Conservation (phyloP, 2,329 filamentous ascomycete species). For the Neonectria faginata region DNA sequence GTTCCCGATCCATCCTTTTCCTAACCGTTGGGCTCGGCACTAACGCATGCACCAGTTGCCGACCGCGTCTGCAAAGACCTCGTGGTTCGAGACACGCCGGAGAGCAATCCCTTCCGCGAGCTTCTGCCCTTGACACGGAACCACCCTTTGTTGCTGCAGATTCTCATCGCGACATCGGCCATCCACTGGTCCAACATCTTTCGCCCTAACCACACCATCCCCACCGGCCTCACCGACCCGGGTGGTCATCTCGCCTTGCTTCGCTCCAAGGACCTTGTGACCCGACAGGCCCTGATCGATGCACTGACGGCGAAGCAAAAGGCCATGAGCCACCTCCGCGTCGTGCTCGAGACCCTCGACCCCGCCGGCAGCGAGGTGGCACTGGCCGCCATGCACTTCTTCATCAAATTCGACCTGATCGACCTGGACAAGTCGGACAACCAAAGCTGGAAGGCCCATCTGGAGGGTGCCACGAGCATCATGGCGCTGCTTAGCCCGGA, state of each 20-base stretch:
- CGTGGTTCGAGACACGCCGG: constrained; percentile 60
- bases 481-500: constrained; percentile 52
- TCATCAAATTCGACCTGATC: constrained; percentile 64
- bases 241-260: constrained; percentile 53
- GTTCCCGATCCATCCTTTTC: constrained; percentile 9
- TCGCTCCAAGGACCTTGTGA: constrained; percentile 53
- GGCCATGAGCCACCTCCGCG: constrained; percentile 58
- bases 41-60: constrained; percentile 53
- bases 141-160: constrained; percentile 60
- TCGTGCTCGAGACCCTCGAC: constrained; percentile 54
- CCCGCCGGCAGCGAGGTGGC: constrained; percentile 59
- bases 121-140: constrained; percentile 60
- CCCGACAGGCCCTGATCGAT: constrained; percentile 57
- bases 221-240: constrained; percentile 49
- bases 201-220: constrained; percentile 49
- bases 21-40: constrained; percentile 32
- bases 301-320: constrained; percentile 60
- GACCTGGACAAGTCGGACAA: constrained; percentile 57
- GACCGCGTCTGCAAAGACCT: constrained; percentile 66
- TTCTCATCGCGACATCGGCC: constrained; percentile 62
- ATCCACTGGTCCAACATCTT: constrained; percentile 61
- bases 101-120: constrained; percentile 61
- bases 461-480: constrained; percentile 59
- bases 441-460: constrained; percentile 59
- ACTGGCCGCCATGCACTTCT: constrained; percentile 62